phyloP scores from a whole-genome alignment of 805 yeast genomes.

The Zygoascus ofunaensis region DNA sequence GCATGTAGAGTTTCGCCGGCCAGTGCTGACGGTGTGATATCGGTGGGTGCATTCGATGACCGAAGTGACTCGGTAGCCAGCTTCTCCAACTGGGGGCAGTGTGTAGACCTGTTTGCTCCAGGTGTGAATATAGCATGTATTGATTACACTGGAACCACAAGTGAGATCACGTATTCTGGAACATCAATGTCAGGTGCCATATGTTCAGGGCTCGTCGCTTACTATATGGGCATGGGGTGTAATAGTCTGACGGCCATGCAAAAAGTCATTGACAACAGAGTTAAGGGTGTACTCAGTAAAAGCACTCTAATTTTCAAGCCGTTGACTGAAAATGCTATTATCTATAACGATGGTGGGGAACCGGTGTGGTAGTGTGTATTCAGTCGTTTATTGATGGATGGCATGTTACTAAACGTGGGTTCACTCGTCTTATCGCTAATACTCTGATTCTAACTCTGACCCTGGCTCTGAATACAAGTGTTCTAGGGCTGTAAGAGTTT shows the following conservation, averaged over 20 bases:
- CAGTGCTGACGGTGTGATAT: conserved; percentile 57
- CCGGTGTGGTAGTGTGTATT: conserved; percentile 21
- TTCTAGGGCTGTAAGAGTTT: too few species aligned
- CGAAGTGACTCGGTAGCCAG: conserved; percentile 56
- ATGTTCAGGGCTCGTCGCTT: conserved; percentile 80
- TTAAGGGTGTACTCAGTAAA: conserved; percentile 11
- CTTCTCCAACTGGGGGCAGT: conserved; percentile 89
- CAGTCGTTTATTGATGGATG: too few species aligned
- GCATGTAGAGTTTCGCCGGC: conserved; percentile 88
- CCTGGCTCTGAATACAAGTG: too few species aligned
- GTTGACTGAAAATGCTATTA: conserved; percentile 19
- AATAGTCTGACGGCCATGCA: conserved; percentile 16
- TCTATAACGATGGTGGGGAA: conserved; percentile 22
- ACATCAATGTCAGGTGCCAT: conserved; percentile 97
- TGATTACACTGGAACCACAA: conserved; percentile 1
- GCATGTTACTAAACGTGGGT: too few species aligned
- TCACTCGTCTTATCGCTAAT: neutral
- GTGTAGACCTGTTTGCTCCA: conserved; percentile 79
- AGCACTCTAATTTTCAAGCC: conserved; percentile 19
- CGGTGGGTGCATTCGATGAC: conserved; percentile 88
- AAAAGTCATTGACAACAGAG: conserved; percentile 14
- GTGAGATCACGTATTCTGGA: conserved; percentile 36
- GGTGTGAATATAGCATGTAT: conserved; percentile 74
- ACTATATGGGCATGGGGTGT: conserved; percentile 39
- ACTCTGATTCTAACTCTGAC: too few species aligned